Evolutionary conservation across 1,284 basidiomycete genomes (phyloP).

Genomic region (Coniferiporia weirii): DNA sequence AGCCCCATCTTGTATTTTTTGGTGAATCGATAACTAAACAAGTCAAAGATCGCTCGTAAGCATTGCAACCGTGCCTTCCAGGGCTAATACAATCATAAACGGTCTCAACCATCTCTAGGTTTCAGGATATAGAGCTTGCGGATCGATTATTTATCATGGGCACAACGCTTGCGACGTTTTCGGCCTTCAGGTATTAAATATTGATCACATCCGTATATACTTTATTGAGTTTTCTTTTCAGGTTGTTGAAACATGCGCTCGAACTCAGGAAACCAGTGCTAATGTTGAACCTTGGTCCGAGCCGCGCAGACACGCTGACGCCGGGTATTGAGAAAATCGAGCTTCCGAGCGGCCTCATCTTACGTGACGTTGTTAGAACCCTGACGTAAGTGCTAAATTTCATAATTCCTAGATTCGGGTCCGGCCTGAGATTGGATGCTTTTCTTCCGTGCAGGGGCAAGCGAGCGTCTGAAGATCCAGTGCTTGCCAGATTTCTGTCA

Average conservation of each 20-base stretch:
- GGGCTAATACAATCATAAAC: not conserved
- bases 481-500: constrained; percentile 43
- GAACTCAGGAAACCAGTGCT: constrained; percentile 73
- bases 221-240: constrained; percentile 24
- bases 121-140: constrained; percentile 51
- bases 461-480: constrained; percentile 33
- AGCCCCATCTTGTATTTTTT: constrained; percentile 86
- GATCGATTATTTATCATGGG: constrained; percentile 77
- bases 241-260: constrained; percentile 77
- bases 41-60: constrained; percentile 70
- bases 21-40: constrained; percentile 72
- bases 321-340: constrained; percentile 73
- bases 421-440: not conserved
- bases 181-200: constrained; percentile 67
- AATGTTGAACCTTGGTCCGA: constrained; percentile 82
- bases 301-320: constrained; percentile 67
- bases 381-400: constrained; percentile 45
- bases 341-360: constrained; percentile 59
- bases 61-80: constrained; percentile 3
- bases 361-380: constrained; percentile 54
- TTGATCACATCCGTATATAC: not conserved
- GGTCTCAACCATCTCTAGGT: constrained; percentile 35
- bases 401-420: not conserved
- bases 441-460: constrained; percentile 33
- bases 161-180: constrained; percentile 88